These are phyloP conservation scores for Tolypocladium cylindrosporum DNA, from an alignment of 2,329 filamentous ascomycete genomes.

Conservation along the genomic window DNA sequence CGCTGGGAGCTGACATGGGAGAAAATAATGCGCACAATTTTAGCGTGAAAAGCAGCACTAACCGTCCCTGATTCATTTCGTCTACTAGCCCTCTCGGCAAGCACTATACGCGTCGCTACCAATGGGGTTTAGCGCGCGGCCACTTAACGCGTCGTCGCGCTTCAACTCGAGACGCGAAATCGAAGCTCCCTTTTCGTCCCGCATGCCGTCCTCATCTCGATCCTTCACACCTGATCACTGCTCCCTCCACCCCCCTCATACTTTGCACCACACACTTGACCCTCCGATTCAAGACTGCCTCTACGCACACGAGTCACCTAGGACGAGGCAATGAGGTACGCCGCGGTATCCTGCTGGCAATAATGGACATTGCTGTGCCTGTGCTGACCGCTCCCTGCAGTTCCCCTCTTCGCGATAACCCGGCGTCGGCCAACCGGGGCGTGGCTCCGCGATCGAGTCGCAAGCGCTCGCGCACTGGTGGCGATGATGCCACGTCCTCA, in stretches of 20 bases:
- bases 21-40: neutral
- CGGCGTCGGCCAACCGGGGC: constrained; percentile 76
- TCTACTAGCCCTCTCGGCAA: neutral
- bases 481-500: constrained; percentile 41
- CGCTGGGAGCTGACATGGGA: neutral
- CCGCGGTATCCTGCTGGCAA: neutral
- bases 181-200: constrained; percentile 8
- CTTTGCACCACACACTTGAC: neutral
- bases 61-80: neutral
- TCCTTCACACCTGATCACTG: constrained; percentile 5
- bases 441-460: constrained; percentile 38
- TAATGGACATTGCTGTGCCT: neutral
- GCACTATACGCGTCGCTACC: constrained; percentile 26
- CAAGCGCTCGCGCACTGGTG: constrained; percentile 44
- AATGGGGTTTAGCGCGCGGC: constrained; percentile 17
- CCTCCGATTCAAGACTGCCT: neutral
- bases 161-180: constrained; percentile 12
- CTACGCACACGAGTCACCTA: neutral
- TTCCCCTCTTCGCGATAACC: constrained; percentile 73
- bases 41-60: accelerated
- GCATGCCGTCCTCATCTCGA: constrained; percentile 9
- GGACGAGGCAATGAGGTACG: constrained; percentile 13
- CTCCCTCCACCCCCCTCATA: neutral
- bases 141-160: constrained; percentile 35
- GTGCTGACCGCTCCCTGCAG: constrained; percentile 30